These are phyloP conservation scores for Fusarium annulatum DNA, from an alignment of 2,329 filamentous ascomycete genomes.

Conservation along the genomic window DNA sequence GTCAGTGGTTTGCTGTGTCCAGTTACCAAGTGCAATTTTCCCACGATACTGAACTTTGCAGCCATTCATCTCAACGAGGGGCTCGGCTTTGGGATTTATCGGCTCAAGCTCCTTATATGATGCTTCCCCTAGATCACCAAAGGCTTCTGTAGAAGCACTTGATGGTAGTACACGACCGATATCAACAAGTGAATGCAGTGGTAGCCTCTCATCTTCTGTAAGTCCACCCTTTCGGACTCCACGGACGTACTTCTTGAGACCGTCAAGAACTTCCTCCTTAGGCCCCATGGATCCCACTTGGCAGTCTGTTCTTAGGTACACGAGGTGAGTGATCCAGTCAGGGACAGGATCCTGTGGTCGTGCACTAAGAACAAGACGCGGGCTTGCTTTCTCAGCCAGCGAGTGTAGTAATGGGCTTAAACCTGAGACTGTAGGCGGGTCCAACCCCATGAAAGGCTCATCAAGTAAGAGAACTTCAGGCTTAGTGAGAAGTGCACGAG, in stretches of 20 bases:
- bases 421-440: conserved; percentile 80
- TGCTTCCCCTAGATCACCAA: conserved; percentile 5
- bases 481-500: conserved; percentile 80
- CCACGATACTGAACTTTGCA: conserved; percentile 84
- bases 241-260: conserved; percentile 60
- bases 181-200: conserved; percentile 60
- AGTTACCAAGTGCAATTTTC: conserved; percentile 83
- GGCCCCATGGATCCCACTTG: conserved; percentile 73
- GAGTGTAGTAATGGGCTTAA: conserved; percentile 77
- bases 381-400: conserved; percentile 73
- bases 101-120: conserved; percentile 37
- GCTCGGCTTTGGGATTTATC: conserved; percentile 63
- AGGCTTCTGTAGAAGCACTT: conserved; percentile 28
- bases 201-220: conserved; percentile 60
- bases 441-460: conserved; percentile 96
- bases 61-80: conserved; percentile 87
- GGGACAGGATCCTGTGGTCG: conserved; percentile 89
- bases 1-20: conserved; percentile 69
- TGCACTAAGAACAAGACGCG: conserved; percentile 80
- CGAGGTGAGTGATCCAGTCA: conserved; percentile 88
- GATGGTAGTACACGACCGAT: conserved; percentile 59
- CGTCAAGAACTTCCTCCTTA: conserved; percentile 70
- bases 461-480: conserved; percentile 89
- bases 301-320: conserved; percentile 76
- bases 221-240: conserved; percentile 58